Conservation (phyloP, 31 red algal genomes). For the Pterothamnion heteromorphum region DNA sequence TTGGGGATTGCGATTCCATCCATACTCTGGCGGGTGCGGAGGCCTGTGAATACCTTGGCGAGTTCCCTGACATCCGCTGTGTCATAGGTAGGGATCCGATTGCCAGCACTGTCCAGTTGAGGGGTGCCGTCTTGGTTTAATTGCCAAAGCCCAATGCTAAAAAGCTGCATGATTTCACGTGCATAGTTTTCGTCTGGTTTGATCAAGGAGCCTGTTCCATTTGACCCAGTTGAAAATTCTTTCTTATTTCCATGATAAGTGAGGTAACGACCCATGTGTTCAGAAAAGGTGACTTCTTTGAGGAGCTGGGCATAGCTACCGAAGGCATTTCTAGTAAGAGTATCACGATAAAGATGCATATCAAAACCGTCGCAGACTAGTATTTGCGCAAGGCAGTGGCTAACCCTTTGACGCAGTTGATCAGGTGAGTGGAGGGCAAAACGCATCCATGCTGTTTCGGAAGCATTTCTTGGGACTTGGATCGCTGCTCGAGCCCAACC, state of each 20-base stretch:
- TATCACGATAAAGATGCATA: conserved; percentile 3
- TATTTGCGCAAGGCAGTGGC: no score
- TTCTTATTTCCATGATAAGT: neutral
- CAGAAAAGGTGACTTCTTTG: neutral
- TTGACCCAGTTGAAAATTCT: neutral
- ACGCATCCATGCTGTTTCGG: no score
- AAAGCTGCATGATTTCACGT: conserved; percentile 41
- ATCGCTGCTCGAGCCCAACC: no score
- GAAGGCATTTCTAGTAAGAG: neutral
- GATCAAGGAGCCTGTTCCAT: no score
- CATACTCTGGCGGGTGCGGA: neutral
- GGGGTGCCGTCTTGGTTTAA: conserved; percentile 29
- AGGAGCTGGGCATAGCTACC: conserved; percentile 6
- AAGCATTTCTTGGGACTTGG: no score
- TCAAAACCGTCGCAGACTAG: no score
- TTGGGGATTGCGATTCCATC: neutral
- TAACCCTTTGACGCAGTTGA: no score
- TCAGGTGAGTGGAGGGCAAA: no score
- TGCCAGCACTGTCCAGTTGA: neutral
- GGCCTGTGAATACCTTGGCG: conserved; percentile 40
- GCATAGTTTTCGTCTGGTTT: conserved; percentile 46
- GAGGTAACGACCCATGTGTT: conserved; percentile 5
- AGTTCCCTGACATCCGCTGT: neutral
- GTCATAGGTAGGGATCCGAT: conserved; percentile 23
- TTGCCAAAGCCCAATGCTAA: conserved; percentile 24